A percentile compares a stretch with the other conserved stretches of the same genome.
Conservation (phyloP, 148 eudicot genomes). For the Limonium bicolor region DNA sequence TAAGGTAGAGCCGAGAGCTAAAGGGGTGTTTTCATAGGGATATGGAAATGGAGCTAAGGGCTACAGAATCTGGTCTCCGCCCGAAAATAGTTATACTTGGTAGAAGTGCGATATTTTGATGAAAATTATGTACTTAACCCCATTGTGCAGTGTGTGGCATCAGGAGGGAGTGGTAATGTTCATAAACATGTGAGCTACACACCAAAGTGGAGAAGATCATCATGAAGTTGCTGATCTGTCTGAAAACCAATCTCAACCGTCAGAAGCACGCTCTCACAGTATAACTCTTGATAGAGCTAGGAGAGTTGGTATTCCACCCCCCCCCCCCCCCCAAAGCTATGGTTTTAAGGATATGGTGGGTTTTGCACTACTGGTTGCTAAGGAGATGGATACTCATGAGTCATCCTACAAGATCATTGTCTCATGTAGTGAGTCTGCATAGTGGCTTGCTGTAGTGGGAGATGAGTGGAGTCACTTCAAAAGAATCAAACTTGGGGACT, state of each 20-base stretch:
- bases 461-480: not conserved
- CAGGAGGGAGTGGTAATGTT: not conserved
- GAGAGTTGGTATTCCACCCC: too few species aligned
- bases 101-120: slow-evolving; percentile 1
- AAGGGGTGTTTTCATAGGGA: not conserved
- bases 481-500: too few species aligned
- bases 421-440: not conserved
- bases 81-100: not conserved
- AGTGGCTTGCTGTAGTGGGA: not conserved
- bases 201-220: not conserved
- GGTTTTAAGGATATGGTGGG: not conserved
- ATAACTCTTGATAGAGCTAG: not conserved
- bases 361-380: not conserved
- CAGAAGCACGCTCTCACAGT: not conserved
- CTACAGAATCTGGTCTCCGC: not conserved
- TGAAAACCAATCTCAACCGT: not conserved
- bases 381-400: not conserved
- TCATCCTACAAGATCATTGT: not conserved
- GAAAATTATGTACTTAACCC: not conserved
- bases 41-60: not conserved
- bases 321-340: not conserved
- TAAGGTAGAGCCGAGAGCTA: not conserved
- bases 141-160: not conserved
- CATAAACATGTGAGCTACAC: not conserved
- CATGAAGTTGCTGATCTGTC: not conserved